These are phyloP conservation scores for Urtica urens DNA, from an alignment of 306 rosid genomes.

Conservation along the genomic window DNA sequence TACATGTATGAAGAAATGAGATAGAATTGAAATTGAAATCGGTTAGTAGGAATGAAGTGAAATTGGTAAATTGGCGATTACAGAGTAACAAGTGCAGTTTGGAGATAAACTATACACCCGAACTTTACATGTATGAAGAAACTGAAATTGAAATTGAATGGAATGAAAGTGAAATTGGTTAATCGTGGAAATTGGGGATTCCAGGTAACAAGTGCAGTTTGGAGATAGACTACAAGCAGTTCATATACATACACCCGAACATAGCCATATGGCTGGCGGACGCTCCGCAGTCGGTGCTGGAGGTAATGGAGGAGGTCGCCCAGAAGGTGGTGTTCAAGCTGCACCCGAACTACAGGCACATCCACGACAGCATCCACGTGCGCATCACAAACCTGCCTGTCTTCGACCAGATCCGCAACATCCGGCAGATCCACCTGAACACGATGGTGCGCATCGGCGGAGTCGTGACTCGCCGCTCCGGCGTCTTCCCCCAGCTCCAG, in stretches of 20 bases:
- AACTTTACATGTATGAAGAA: too few relatives aligned
- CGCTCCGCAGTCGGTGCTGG: slow-evolving; percentile 93
- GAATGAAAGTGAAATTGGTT: too few relatives aligned
- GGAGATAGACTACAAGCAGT: slow-evolving; percentile 94
- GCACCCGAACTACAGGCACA: slow-evolving; percentile 75
- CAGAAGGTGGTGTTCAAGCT: slow-evolving; percentile 74
- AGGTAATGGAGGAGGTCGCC: slow-evolving; percentile 99
- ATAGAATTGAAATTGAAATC: too few relatives aligned
- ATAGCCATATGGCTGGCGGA: slow-evolving; percentile 99
- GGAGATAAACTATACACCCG: too few relatives aligned
- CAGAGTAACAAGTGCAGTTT: too few relatives aligned
- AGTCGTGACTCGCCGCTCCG: slow-evolving; percentile 93
- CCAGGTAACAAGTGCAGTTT: slow-evolving; percentile 86
- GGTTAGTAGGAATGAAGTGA: too few relatives aligned
- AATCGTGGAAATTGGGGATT: too few relatives aligned
- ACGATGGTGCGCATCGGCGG: slow-evolving; percentile 99
- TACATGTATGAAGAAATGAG: too few relatives aligned
- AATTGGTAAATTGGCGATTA: too few relatives aligned
- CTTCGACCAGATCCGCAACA: slow-evolving; percentile 92
- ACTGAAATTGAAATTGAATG: too few relatives aligned
- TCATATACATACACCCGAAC: slow-evolving; percentile 89
- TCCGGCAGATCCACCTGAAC: slow-evolving; percentile 92
- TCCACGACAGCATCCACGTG: slow-evolving; percentile 81
- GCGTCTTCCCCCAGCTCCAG: slow-evolving; percentile 96
- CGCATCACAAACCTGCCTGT: slow-evolving; percentile 89